Percentiles rank a stretch among this genome's conserved stretches.
These are phyloP conservation scores for Aspergillus sclerotialis DNA, from an alignment of 2,329 filamentous ascomycete genomes.

Conservation along the genomic window DNA sequence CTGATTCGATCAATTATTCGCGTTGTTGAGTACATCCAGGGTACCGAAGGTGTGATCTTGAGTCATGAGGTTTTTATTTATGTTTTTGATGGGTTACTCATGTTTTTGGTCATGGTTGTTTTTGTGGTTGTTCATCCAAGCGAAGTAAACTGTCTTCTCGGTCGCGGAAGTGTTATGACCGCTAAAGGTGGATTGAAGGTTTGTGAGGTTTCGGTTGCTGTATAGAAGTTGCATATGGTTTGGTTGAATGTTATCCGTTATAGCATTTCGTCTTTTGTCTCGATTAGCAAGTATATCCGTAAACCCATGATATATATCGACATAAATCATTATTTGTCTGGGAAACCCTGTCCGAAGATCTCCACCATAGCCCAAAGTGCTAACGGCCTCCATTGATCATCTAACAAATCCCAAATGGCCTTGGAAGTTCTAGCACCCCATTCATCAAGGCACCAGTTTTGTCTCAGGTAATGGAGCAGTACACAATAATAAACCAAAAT, in stretches of 20 bases:
- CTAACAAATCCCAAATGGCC: conserved; percentile 42
- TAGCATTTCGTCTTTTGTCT: too few relatives aligned
- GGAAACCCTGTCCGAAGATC: conserved; percentile 20
- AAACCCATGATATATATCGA: too few relatives aligned
- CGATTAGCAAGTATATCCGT: too few relatives aligned
- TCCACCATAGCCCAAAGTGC: conserved; percentile 24
- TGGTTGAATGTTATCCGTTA: not conserved
- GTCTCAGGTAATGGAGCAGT: conserved; percentile 51
- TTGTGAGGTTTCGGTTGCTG: conserved; percentile 6
- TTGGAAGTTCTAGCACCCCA: conserved; percentile 60
- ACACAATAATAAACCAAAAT: conserved; percentile 54
- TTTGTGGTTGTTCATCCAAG: conserved; percentile 18
- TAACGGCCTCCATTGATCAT: conserved; percentile 24
- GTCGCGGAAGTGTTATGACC: conserved; percentile 10
- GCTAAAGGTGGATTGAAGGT: conserved; percentile 12
- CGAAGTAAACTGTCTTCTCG: conserved; percentile 16
- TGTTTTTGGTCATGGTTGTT: conserved; percentile 18
- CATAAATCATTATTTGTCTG: too few relatives aligned
- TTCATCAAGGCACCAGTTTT: conserved; percentile 62
- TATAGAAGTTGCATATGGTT: conserved; percentile 3
- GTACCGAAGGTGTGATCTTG: conserved; percentile 18
- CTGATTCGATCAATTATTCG: conserved; percentile 23
- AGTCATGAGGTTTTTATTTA: conserved; percentile 22
- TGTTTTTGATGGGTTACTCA: conserved; percentile 23
- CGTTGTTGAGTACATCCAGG: conserved; percentile 22